Evolutionary conservation across 495 filamentous ascomycete genomes (phyloP), one percentile per base, ranked within the genome.

Genomic region (Neurospora intermedia): DNA sequence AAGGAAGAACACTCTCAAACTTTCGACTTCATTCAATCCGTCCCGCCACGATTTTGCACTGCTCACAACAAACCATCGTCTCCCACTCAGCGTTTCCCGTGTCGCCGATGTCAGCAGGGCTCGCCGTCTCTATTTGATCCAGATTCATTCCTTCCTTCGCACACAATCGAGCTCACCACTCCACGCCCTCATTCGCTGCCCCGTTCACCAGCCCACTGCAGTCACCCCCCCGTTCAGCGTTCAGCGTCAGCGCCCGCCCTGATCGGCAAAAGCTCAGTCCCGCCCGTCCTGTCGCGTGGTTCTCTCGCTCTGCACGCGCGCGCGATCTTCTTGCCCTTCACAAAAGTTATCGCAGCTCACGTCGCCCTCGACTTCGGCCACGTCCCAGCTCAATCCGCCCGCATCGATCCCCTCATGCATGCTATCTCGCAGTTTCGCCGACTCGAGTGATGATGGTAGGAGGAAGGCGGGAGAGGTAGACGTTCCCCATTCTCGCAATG

Each of bases 391-490:
- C 73, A 70, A 69, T 71, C 73, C 75, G 46, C 71, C 73, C 70
- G 35, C 43, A 40, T 69, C 71, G 46, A 59, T 72, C 71, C 10
- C 43, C 72, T 39, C 74, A 84, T 85, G 83, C 82, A 86, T 84
- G 83, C 80, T 84, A 73, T 78, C 74, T 54, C 74, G 69, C 76
- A 78, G 73, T 76, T 77, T 81, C 76, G 69, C 74, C 80, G 72
- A 75, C 80, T 78, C 78, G 79, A 84, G 84, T 85, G 82, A 88
- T 85, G 86, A 86, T 85, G 86, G 84, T 84, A 79, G 84, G 82
- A 83, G 82, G 81, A 80, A 80, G 83, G 82, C 77, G 82, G 82
- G 73, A 78, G 82, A 81, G 83, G 81, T 83, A 83, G 82, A 79
- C 78, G 78, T 79, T 79, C 78, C 80, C 76, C 75, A 79, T 77